Conservation (phyloP, 345 rosid genomes). For the Microcos paniculata region DNA sequence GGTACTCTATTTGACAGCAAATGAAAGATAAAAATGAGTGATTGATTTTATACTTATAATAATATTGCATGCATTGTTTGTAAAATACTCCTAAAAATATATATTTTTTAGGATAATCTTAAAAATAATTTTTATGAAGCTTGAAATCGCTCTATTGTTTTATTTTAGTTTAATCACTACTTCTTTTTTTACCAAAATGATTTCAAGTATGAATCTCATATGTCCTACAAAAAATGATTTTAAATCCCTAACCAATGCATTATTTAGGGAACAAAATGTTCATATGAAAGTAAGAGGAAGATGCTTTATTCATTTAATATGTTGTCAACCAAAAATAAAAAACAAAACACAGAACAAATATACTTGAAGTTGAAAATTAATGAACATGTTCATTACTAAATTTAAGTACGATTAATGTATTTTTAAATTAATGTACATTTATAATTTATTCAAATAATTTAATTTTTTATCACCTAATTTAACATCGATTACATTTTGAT, state of each 20-base stretch:
- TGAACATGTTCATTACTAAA: too few species aligned
- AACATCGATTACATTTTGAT: too few species aligned
- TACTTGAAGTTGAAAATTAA: too few species aligned
- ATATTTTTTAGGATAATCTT: too few species aligned
- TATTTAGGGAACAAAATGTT: neutral
- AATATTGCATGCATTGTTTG: neutral
- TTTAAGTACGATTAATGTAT: too few species aligned
- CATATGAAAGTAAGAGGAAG: neutral
- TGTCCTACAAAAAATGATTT: neutral
- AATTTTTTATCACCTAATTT: too few species aligned
- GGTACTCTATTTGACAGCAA: too few species aligned
- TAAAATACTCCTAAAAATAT: neutral
- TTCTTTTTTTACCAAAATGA: neutral
- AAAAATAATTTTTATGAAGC: neutral
- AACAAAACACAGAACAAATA: neutral
- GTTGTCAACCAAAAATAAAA: neutral
- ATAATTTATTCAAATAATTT: too few species aligned
- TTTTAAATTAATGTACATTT: too few species aligned
- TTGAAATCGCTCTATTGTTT: neutral
- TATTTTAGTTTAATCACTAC: neutral
- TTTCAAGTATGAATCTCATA: neutral
- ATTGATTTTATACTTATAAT: neutral
- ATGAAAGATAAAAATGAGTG: neutral
- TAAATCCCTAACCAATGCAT: neutral
- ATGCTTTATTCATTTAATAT: neutral